phyloP scores from a whole-genome alignment of 116 monocot species.

The Phalaenopsis hybrid region DNA sequence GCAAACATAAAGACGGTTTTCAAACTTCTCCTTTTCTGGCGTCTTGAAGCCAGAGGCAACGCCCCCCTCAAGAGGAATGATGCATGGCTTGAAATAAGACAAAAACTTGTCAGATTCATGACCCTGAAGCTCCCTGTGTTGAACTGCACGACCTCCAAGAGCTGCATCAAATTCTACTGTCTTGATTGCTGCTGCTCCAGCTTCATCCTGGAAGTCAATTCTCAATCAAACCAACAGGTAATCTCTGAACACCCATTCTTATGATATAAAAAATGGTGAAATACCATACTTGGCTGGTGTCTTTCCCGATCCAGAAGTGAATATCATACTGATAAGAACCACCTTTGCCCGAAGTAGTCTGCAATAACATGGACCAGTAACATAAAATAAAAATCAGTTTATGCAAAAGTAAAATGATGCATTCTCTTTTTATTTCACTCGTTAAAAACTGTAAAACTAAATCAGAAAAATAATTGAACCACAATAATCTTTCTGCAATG shows the following conservation, averaged over 20 bases:
- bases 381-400: background rate
- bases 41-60: slow-evolving; percentile 86
- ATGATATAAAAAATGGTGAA: slow-evolving; percentile 4
- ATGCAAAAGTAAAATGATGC: no score
- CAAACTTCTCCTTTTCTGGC: slow-evolving; percentile 77
- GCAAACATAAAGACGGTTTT: slow-evolving; percentile 80
- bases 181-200: slow-evolving; percentile 96
- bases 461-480: no score
- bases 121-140: slow-evolving; percentile 91
- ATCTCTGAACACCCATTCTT: background rate
- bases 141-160: slow-evolving; percentile 95
- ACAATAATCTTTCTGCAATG: no score
- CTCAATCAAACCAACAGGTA: slow-evolving; percentile 10
- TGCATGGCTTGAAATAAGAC: slow-evolving; percentile 95
- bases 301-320: slow-evolving; percentile 97
- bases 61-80: slow-evolving; percentile 95
- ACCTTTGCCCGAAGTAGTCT: slow-evolving; percentile 83
- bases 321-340: slow-evolving; percentile 84
- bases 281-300: slow-evolving; percentile 75
- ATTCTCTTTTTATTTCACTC: no score
- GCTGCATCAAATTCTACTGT: slow-evolving; percentile 88
- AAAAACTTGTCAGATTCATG: slow-evolving; percentile 96
- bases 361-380: slow-evolving; percentile 12
- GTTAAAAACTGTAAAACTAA: no score
- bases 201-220: slow-evolving; percentile 69